A percentile compares a stretch with the other conserved stretches of the same genome.
These are phyloP conservation scores for Ustilago vetiveriae DNA, from an alignment of 1,284 basidiomycete species.

Conservation along the genomic window DNA sequence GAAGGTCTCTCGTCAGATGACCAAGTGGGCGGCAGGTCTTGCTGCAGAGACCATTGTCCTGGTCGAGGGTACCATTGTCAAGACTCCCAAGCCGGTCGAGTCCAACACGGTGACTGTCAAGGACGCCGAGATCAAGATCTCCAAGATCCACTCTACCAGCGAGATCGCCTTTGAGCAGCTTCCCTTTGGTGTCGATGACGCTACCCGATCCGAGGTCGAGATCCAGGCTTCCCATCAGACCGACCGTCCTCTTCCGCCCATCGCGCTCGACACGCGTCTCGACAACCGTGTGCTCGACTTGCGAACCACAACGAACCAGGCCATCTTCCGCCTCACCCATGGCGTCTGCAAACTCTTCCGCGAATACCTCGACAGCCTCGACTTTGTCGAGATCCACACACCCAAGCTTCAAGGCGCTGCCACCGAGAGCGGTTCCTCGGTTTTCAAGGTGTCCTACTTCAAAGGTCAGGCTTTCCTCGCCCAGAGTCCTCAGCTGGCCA, in stretches of 20 bases:
- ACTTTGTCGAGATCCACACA: constrained; percentile 94
- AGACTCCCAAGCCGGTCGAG: constrained; percentile 82
- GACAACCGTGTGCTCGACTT: constrained; percentile 96
- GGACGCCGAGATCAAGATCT: constrained; percentile 87
- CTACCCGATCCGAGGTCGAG: constrained; percentile 82
- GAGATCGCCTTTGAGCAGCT: constrained; percentile 74
- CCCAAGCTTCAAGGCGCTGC: constrained; percentile 97
- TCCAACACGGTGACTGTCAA: constrained; percentile 88
- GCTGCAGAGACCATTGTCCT: constrained; percentile 90
- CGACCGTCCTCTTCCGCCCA: constrained; percentile 61
- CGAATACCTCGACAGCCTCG: constrained; percentile 78
- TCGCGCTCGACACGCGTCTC: constrained; percentile 80
- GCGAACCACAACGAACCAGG: constrained; percentile 93
- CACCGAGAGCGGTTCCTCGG: constrained; percentile 93
- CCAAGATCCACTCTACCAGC: constrained; percentile 85
- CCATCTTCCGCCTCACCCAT: constrained; percentile 91
- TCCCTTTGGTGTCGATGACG: constrained; percentile 94
- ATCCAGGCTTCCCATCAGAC: constrained; percentile 71
- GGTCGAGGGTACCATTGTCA: constrained; percentile 75
- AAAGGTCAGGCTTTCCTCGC: constrained; percentile 95
- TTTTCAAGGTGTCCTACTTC: constrained; percentile 98
- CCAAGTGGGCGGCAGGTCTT: constrained; percentile 86
- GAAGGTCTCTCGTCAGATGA: constrained; percentile 95
- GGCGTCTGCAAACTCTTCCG: constrained; percentile 90
- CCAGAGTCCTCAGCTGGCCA: constrained; percentile 94